Percentiles rank a stretch among this genome's conserved stretches.
Conservation (phyloP, 805 yeast species). For the Saccharomyces kudriavzevii region DNA sequence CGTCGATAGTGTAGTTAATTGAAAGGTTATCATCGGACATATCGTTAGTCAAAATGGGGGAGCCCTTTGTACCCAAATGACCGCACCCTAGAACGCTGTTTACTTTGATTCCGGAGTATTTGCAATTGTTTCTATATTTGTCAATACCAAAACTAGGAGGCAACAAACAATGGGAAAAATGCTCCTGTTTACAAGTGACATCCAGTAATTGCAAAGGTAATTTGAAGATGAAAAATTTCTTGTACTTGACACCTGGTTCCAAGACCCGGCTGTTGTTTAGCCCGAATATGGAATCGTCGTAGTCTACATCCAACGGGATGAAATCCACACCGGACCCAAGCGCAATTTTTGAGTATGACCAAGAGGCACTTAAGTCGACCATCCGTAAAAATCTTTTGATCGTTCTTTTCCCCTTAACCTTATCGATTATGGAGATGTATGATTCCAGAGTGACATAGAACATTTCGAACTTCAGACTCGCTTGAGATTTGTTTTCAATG, state of each 20-base stretch:
- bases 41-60: slow-evolving; percentile 47
- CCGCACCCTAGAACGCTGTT: slow-evolving; percentile 47
- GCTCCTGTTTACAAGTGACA: slow-evolving; percentile 40
- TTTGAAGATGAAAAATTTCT: slow-evolving; percentile 50
- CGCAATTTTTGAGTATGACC: slow-evolving; percentile 36
- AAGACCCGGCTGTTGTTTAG: slow-evolving; percentile 39
- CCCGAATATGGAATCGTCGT: slow-evolving; percentile 30
- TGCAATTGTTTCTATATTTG: slow-evolving; percentile 18
- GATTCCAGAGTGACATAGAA: slow-evolving; percentile 53
- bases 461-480: slow-evolving; percentile 49
- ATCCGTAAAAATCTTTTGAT: slow-evolving; percentile 37
- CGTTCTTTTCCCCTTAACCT: slow-evolving; percentile 10
- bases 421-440: slow-evolving; percentile 24
- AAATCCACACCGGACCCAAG: slow-evolving; percentile 40
- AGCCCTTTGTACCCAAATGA: slow-evolving; percentile 39
- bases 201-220: slow-evolving; percentile 48
- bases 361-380: slow-evolving; percentile 47
- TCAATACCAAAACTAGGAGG: slow-evolving; percentile 39
- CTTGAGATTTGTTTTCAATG: slow-evolving; percentile 35
- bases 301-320: slow-evolving; percentile 15
- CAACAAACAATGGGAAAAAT: slow-evolving; percentile 24
- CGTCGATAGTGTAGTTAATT: slow-evolving; percentile 44
- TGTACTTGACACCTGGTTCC: slow-evolving; percentile 40
- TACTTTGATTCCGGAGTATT: slow-evolving; percentile 20
- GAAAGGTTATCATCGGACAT: slow-evolving; percentile 31